Base-by-base conservation (phyloP, 108 stramenopile species). In the Fragilaria crotonensis region DNA sequence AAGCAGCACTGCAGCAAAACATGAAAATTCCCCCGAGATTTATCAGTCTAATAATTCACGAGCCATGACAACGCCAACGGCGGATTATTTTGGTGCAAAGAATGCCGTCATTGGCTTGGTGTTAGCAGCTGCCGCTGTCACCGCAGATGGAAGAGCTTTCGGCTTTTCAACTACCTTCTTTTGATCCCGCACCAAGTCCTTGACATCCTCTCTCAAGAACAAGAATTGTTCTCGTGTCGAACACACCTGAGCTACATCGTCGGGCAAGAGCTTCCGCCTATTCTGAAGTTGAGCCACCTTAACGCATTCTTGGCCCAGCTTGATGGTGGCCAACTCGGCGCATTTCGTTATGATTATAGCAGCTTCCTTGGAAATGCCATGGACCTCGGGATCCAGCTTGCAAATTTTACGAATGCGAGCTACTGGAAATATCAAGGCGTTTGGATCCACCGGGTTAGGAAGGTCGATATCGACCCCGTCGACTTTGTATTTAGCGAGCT, bases 321-420 rank as follows among this genome's bases (percentile, higher is more conserved):
- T 74, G 31, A 45, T 53, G 7, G 73, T 62, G 62, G 79, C 79
- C 11, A 92, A 52, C 73, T 96, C 92, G 0, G 92, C 72, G 2
- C 88, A 84, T 56, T 90, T 86, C 49, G 86, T 72, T 14, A 96
- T 70, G 17, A 93, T 62, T 61, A 78, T 30, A 27, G 81, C 49
- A 5, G 87, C 87, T 78, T 93, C 92, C 54, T 92, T 94, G 62
- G 78, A 77, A 7, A 96, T 59, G 0, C 76, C 76, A 22, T 71
- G 72, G 18, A 94, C 86, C 45, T 96, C 92, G 0, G 85, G 80
- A 75, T 96, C 95, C 26, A 94, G 60, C 65, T 87, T 88, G 64
- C 84, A 77, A 49, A 93, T 91, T 57, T 87, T 92, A n/a, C 86
- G 83, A 51, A 93, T 77, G 9, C 90, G 77, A 7, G 80, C 90